Evolutionary conservation across 441 rosid genomes (phyloP), one percentile per base, ranked within the genome.

Genomic region (Viola pubescens): DNA sequence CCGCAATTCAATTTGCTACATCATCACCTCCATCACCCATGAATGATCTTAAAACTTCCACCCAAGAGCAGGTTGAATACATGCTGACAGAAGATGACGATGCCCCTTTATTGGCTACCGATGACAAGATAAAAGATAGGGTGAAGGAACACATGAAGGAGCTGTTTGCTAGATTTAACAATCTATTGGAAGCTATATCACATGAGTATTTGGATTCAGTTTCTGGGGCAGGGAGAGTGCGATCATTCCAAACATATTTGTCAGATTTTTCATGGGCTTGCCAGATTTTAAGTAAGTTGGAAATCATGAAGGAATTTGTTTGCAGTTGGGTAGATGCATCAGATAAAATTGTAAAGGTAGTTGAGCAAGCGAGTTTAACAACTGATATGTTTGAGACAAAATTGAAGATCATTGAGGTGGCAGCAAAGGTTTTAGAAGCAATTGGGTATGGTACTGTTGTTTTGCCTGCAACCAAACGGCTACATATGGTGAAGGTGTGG

Each of bases 1-100:
- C 89, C 4, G 85, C 92, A 39, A 65, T 92, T 72, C 81, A 65
- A 42, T 85, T 89, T 67, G 92, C 88, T 71, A 84, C 89, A 14
- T 87, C 98, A 14, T 82, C 89, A 0, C 89, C 88, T 6, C 72
- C 80, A 62, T 60, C 72, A 9, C 57, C 65, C 41, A 57, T 81
- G 77, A 73, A 73, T 39, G 85, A 79, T 63, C 81, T 92, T 12
- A 92, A 84, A 78, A 69, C 77, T 7, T 76, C 91, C 3, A 88
- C 84, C 6, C 96, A 92, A 73, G 97, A 87, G 77, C 97, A 92
- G 72, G 79, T 87, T 6, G 96, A 87, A 54, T 89, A 92, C 81
- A 86, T 92, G 91, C 81, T 87, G 48, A 89, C 92, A 0, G 92
- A 92, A 82, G 96, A 92, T 69, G 95, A 92, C 14, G 97, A 89